These are phyloP conservation scores for Alternaria panax DNA, from an alignment of 2,329 filamentous ascomycete genomes.

Conservation along the genomic window DNA sequence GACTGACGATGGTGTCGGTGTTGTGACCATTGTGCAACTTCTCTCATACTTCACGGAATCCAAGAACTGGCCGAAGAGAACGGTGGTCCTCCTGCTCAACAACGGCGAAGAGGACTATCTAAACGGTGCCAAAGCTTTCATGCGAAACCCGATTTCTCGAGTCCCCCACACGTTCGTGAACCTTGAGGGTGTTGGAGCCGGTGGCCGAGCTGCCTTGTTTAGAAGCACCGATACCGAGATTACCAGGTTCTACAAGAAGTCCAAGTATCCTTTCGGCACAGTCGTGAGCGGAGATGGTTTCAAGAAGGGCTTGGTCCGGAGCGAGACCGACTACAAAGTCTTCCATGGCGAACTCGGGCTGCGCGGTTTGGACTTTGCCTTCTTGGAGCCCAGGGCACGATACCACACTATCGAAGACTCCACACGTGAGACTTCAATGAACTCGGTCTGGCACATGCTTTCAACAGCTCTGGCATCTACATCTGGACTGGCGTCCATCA, in stretches of 20 bases:
- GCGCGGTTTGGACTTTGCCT: conserved; percentile 89
- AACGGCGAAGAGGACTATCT: conserved; percentile 95
- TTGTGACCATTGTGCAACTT: conserved; percentile 84
- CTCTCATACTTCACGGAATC: conserved; percentile 81
- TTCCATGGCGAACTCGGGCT: conserved; percentile 80
- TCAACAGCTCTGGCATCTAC: conserved; percentile 81
- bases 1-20: conserved; percentile 91
- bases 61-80: conserved; percentile 75
- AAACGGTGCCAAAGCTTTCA: conserved; percentile 85
- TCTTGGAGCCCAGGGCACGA: conserved; percentile 81
- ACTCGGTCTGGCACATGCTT: conserved; percentile 92
- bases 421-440: conserved; percentile 73
- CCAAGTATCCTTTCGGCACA: conserved; percentile 80
- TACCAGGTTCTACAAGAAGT: conserved; percentile 76
- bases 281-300: conserved; percentile 87
- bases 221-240: conserved; percentile 87
- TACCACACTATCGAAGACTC: conserved; percentile 96
- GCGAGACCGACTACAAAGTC: conserved; percentile 88
- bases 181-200: conserved; percentile 91
- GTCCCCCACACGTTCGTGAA: conserved; percentile 91
- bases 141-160: conserved; percentile 79
- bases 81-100: conserved; percentile 86
- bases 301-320: conserved; percentile 76
- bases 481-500: conserved; percentile 72
- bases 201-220: conserved; percentile 86